Evolutionary conservation across 306 rosid genomes (phyloP).

Genomic region (Glycine soja): DNA sequence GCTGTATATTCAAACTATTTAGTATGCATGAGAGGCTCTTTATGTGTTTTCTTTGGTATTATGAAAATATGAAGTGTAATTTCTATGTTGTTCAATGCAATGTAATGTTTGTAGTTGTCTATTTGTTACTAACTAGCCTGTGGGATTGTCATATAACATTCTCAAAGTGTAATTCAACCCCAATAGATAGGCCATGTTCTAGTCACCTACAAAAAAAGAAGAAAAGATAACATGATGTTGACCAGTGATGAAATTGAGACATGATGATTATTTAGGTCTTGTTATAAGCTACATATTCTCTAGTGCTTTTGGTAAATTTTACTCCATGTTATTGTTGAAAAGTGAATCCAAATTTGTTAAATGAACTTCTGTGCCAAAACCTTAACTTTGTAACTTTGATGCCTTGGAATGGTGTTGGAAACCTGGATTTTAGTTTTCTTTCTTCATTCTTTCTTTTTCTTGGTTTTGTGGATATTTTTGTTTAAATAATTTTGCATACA

Average conservation of each 20-base stretch:
- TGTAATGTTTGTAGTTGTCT: background rate
- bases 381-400: background rate
- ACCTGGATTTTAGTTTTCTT: background rate
- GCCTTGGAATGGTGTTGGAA: background rate
- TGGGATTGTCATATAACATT: background rate
- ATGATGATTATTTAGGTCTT: conserved; percentile 14
- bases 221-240: background rate
- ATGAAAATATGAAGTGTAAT: background rate
- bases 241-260: background rate
- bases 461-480: background rate
- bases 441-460: background rate
- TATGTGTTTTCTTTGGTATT: background rate
- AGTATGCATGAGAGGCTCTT: background rate
- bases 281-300: background rate
- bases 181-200: background rate
- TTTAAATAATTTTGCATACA: background rate
- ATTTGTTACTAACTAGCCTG: background rate
- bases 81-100: background rate
- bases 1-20: background rate
- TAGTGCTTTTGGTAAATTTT: background rate
- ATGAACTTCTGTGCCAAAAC: background rate
- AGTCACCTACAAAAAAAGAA: background rate
- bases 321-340: background rate
- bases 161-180: background rate
- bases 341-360: background rate